A percentile compares a stretch with the other conserved stretches of the same genome.
These are phyloP conservation scores for Neophaeococcomyces mojaviensis DNA, from an alignment of 2,329 filamentous ascomycete species.

Conservation along the genomic window DNA sequence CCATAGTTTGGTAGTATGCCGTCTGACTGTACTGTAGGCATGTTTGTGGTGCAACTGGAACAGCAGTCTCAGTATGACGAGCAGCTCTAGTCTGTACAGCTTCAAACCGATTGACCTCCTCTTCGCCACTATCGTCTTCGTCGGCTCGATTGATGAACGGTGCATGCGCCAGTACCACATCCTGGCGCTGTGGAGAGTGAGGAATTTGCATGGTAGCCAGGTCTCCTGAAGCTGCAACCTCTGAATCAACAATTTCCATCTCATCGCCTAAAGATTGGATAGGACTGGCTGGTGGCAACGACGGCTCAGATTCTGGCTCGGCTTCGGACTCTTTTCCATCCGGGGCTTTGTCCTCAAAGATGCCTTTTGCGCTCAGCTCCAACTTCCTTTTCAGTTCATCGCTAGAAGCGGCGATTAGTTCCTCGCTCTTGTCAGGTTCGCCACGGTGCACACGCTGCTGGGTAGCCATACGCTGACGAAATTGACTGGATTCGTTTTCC, in stretches of 20 bases:
- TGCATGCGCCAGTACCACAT: too few relatives aligned
- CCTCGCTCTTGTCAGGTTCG: background rate
- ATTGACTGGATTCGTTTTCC: slow-evolving; percentile 5
- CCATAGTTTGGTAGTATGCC: background rate
- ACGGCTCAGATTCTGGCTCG: background rate
- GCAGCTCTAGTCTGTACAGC: background rate
- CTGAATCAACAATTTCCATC: background rate
- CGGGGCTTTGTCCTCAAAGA: slow-evolving; percentile 6
- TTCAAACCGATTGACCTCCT: background rate
- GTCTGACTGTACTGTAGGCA: background rate
- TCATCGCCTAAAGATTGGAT: too few relatives aligned
- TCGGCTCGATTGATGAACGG: too few relatives aligned
- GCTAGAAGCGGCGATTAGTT: slow-evolving; percentile 5
- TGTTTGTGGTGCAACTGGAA: background rate
- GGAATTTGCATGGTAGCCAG: too few relatives aligned
- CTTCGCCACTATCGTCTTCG: background rate
- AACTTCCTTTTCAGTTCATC: slow-evolving; percentile 8
- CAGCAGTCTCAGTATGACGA: background rate
- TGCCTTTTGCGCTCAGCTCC: slow-evolving; percentile 9
- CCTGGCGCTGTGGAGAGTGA: too few relatives aligned
- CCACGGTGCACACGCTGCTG: slow-evolving; percentile 8
- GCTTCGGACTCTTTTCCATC: slow-evolving; percentile 1
- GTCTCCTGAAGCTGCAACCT: too few relatives aligned
- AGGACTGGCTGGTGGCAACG: too few relatives aligned
- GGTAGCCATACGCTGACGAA: slow-evolving; percentile 2